These are phyloP conservation scores for Bothriochloa decipiens DNA, from an alignment of 176 grass and related monocot species.

Conservation along the genomic window DNA sequence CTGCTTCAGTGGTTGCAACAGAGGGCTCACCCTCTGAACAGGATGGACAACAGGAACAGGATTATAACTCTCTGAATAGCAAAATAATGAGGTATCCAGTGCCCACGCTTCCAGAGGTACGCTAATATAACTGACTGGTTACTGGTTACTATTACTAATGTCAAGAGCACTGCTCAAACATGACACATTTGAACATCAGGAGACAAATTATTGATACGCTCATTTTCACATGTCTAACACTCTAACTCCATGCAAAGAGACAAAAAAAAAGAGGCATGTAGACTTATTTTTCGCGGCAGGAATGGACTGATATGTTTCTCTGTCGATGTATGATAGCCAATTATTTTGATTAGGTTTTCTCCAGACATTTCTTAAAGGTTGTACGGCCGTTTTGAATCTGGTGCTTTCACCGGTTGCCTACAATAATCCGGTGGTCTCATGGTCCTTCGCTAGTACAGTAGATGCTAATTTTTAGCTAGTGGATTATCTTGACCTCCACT, in stretches of 20 bases:
- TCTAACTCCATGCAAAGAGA: background rate
- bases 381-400: too few relatives aligned
- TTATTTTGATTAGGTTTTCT: background rate
- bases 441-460: background rate
- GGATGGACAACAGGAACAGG: background rate
- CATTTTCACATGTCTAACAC: background rate
- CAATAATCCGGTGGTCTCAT: background rate
- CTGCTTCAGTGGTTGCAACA: background rate
- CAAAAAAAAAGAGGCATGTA: background rate
- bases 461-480: background rate
- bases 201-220: background rate
- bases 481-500: background rate
- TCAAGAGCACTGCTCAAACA: background rate
- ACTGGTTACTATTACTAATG: background rate
- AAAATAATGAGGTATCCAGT: background rate
- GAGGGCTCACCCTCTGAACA: background rate
- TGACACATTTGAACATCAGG: background rate
- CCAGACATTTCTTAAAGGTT: background rate
- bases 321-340: background rate
- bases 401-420: background rate
- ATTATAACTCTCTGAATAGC: background rate
- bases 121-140: background rate
- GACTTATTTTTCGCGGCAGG: background rate
- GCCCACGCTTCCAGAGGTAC: background rate
- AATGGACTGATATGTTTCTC: background rate